Evolutionary conservation across 1,284 basidiomycete species (phyloP).

Genomic region (Vanrija sp.): DNA sequence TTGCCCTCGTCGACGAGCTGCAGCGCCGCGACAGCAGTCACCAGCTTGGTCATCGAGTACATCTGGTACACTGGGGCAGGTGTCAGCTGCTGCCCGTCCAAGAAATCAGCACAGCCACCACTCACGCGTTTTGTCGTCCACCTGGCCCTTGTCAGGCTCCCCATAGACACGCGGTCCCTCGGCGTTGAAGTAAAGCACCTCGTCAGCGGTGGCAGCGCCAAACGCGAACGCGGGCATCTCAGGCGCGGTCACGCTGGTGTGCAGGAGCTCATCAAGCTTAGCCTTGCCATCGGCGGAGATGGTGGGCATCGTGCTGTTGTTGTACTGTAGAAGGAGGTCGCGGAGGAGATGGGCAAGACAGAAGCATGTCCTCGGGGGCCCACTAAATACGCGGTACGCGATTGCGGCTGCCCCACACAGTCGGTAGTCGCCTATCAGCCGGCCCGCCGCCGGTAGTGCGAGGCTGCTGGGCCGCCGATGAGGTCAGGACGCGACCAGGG

Average conservation of each 20-base stretch:
- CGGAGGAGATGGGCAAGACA: no score
- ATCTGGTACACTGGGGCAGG: conserved; percentile 23
- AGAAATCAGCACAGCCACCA: neutral
- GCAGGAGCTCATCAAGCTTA: conserved; percentile 20
- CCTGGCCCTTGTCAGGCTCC: conserved; percentile 21
- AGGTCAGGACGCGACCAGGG: no score
- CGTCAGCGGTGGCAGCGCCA: conserved; percentile 28
- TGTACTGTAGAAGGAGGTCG: no score
- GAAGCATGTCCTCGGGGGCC: no score
- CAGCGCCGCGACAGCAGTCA: conserved; percentile 30
- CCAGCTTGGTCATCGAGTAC: conserved; percentile 38
- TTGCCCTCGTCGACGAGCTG: conserved; percentile 33
- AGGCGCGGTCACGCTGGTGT: conserved; percentile 16
- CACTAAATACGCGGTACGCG: no score
- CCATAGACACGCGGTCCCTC: conserved; percentile 28
- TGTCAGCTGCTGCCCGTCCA: neutral
- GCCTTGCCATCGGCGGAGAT: conserved; percentile 4
- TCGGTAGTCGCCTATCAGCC: no score
- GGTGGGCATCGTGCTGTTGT: neutral
- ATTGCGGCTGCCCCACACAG: no score
- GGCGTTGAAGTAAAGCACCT: conserved; percentile 27
- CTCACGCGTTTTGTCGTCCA: conserved; percentile 36
- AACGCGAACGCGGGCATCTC: conserved; percentile 29
- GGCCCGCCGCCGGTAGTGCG: no score
- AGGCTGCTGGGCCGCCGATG: no score